phyloP scores from a whole-genome alignment of 768 basidiomycete species.

The Naganishia vaughanmartiniae region DNA sequence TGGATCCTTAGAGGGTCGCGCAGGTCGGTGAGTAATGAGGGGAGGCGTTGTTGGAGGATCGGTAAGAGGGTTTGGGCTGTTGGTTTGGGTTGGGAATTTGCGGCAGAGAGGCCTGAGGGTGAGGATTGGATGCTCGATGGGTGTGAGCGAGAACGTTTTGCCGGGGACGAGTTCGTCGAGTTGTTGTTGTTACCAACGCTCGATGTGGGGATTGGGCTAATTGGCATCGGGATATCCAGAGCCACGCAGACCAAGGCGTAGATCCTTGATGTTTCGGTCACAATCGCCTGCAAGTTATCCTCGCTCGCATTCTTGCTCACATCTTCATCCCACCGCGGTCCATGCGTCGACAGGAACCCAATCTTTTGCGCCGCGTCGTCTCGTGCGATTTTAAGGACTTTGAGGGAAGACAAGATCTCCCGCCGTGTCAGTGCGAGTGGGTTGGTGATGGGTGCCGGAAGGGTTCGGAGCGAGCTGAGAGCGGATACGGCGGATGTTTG shows the following conservation, averaged over 20 bases:
- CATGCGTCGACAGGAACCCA: slow-evolving; percentile 45
- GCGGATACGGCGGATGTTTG: slow-evolving; percentile 52
- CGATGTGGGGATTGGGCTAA: neutral
- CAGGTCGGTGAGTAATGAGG: slow-evolving; percentile 42
- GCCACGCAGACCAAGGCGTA: slow-evolving; percentile 40
- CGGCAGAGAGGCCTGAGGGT: slow-evolving; percentile 31
- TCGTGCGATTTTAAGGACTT: slow-evolving; percentile 38
- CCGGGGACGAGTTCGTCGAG: slow-evolving; percentile 52
- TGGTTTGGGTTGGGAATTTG: slow-evolving; percentile 31
- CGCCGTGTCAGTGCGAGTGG: slow-evolving; percentile 43
- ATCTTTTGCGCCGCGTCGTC: slow-evolving; percentile 41
- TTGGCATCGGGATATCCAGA: slow-evolving; percentile 34
- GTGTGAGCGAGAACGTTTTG: slow-evolving; percentile 27
- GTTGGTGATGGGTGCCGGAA: slow-evolving; percentile 41
- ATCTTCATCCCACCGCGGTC: slow-evolving; percentile 39
- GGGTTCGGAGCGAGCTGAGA: slow-evolving; percentile 33
- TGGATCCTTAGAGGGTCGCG: slow-evolving; percentile 55
- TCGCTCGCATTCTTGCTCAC: slow-evolving; percentile 27
- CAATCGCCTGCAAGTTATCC: slow-evolving; percentile 35
- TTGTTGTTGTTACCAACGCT: neutral
- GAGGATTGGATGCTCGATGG: slow-evolving; percentile 13
- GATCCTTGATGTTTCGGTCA: slow-evolving; percentile 39
- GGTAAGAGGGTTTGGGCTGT: slow-evolving; percentile 36
- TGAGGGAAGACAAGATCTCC: slow-evolving; percentile 44
- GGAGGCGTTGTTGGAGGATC: slow-evolving; percentile 46